Conservation (phyloP, 371 early-diverging fungal genomes). For the Saksenaea vasiformis region DNA sequence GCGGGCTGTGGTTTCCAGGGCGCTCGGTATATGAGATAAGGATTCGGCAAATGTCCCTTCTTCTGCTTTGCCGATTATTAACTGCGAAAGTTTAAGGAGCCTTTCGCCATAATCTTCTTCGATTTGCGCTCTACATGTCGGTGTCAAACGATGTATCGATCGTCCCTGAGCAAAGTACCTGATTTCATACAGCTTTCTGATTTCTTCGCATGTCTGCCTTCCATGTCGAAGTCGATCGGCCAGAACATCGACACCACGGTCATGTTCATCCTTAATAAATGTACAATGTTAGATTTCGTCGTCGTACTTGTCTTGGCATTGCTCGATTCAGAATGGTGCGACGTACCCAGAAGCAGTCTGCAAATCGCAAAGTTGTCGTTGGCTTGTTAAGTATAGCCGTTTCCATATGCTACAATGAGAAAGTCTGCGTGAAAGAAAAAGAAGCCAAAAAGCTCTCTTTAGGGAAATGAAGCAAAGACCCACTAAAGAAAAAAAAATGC, state of each 20-base stretch:
- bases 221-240: slow-evolving; percentile 13
- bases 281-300: background rate
- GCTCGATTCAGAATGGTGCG: background rate
- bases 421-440: background rate
- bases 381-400: background rate
- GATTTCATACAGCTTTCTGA: slow-evolving; percentile 24
- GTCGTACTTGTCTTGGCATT: slow-evolving; percentile 2
- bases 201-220: slow-evolving; percentile 30
- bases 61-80: slow-evolving; percentile 36
- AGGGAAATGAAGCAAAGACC: background rate
- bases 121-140: slow-evolving; percentile 24
- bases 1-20: slow-evolving; percentile 47
- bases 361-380: slow-evolving; percentile 13
- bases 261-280: slow-evolving; percentile 14
- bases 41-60: slow-evolving; percentile 45
- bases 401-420: background rate
- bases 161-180: slow-evolving; percentile 11
- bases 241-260: slow-evolving; percentile 18
- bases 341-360: slow-evolving; percentile 23
- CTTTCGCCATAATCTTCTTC: slow-evolving; percentile 44
- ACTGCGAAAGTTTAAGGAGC: slow-evolving; percentile 33
- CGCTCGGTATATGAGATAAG: slow-evolving; percentile 39
- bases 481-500: background rate
- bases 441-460: background rate
- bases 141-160: background rate